Conservation (phyloP, 2,329 filamentous ascomycete genomes). For the Emmonsia crescens region DNA sequence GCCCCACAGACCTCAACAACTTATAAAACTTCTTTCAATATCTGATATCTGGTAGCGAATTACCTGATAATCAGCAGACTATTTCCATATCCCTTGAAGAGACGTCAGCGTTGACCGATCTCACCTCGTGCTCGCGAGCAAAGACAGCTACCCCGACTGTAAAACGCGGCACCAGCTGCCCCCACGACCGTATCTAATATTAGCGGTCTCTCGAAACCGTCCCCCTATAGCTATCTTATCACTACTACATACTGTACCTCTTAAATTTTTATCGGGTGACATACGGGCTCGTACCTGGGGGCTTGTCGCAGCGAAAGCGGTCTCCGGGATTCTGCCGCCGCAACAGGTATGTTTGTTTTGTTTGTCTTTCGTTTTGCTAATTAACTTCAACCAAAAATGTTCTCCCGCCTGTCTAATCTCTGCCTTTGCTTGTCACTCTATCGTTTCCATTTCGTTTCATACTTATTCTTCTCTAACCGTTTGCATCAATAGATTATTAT, state of each 20-base stretch:
- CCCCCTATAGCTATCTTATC: neutral
- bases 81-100: neutral
- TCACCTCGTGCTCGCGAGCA: neutral
- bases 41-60: neutral
- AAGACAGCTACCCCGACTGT: neutral
- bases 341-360: slow-evolving; percentile 1
- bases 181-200: neutral
- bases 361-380: neutral
- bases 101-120: neutral
- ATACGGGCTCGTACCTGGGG: no score
- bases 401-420: neutral
- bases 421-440: neutral
- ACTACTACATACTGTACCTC: neutral
- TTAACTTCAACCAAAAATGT: neutral
- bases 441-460: neutral
- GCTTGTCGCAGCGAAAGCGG: no score
- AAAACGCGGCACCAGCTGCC: neutral
- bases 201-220: neutral
- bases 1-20: neutral
- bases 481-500: neutral
- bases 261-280: neutral
- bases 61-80: neutral
- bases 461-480: neutral
- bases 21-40: neutral
- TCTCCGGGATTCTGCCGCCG: neutral